Evolutionary conservation across 2,329 filamentous ascomycete genomes (phyloP), one percentile per base, ranked within the genome.

Genomic region (Paraconiothyrium brasiliense): DNA sequence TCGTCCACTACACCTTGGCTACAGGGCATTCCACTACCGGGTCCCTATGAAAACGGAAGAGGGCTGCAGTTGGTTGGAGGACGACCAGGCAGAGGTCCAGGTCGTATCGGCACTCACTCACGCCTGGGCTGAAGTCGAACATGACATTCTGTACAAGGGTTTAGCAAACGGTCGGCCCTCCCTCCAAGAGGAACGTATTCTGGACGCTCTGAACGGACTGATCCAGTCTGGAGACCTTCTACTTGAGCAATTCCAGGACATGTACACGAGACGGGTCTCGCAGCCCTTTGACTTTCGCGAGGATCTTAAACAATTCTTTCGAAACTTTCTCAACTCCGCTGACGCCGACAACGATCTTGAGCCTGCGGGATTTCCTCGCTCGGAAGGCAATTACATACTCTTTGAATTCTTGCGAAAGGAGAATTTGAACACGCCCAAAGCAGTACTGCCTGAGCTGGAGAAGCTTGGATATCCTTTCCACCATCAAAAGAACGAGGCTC

Each of bases 121-220:
- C 47, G 65, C 64, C 2, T 71, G 69, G 66, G 67, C 73, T 1
- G 63, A 71, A 50, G 60, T 67, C 2, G 67, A 70, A 9, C 73
- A 76, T 37, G 71, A 74, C 34, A 51, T 70, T 20, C 54, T 69
- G n/a, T 74, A 74, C 55, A 74, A 75, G 11, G 59, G 49, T 14
- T 32, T 48, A 13, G 37, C 20, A 3, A 57, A 39, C 43, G 62
- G 59, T 3, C 34, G 9, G n/a, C 35, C 58, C 0, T 35, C 58
- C 1, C 3, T 30, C 1, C 10, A 59, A 24, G 62, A 64, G 24
- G 22, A 59, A 16, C 16, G 39, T 13, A 58, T 58, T 24, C 30
- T 61, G 2, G 62, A 64, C 51, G 43, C 62, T 2, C n/a, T 64
- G 14, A 58, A 59, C 16, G 62, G 62, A 1, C 22, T 64, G 2